Evolutionary conservation across 2,329 filamentous ascomycete genomes (phyloP).

Genomic region (Nemania abortiva): DNA sequence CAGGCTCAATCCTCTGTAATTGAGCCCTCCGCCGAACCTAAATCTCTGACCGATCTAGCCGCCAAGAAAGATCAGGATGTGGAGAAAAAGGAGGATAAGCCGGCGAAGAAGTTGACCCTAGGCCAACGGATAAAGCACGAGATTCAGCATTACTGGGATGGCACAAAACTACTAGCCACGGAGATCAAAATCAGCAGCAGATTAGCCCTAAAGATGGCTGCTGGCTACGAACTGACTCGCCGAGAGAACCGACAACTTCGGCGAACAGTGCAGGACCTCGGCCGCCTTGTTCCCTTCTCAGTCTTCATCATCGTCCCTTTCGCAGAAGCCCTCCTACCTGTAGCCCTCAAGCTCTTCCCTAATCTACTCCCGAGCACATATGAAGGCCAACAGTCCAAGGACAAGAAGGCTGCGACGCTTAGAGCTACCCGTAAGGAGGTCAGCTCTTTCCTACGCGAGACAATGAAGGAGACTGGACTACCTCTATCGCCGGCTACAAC

Average conservation of each 20-base stretch:
- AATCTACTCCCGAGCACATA: conserved; percentile 98
- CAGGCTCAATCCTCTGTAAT: conserved; percentile 47
- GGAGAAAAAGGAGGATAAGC: conserved; percentile 76
- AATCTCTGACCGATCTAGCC: conserved; percentile 70
- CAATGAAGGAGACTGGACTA: conserved; percentile 91
- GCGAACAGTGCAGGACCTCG: conserved; percentile 93
- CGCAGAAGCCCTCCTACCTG: conserved; percentile 89
- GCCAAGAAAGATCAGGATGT: conserved; percentile 71
- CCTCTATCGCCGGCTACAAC: conserved; percentile 86
- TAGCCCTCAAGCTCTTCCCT: conserved; percentile 94
- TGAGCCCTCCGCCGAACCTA: conserved; percentile 55
- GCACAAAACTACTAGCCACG: conserved; percentile 91
- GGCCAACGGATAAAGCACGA: conserved; percentile 97
- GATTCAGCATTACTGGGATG: conserved; percentile 95
- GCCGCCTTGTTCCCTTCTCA: conserved; percentile 92
- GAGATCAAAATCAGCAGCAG: conserved; percentile 94
- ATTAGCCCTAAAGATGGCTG: conserved; percentile 95
- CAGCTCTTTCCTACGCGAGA: conserved; percentile 87
- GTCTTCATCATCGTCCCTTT: conserved; percentile 98
- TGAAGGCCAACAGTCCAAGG: conserved; percentile 90
- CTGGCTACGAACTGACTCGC: conserved; percentile 94
- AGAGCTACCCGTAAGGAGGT: conserved; percentile 93
- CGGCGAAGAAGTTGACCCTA: conserved; percentile 87
- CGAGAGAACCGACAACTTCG: conserved; percentile 93
- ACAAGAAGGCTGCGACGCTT: conserved; percentile 84